phyloP scores from a whole-genome alignment of 164 flowering plant species.

The Annona squamosa region DNA sequence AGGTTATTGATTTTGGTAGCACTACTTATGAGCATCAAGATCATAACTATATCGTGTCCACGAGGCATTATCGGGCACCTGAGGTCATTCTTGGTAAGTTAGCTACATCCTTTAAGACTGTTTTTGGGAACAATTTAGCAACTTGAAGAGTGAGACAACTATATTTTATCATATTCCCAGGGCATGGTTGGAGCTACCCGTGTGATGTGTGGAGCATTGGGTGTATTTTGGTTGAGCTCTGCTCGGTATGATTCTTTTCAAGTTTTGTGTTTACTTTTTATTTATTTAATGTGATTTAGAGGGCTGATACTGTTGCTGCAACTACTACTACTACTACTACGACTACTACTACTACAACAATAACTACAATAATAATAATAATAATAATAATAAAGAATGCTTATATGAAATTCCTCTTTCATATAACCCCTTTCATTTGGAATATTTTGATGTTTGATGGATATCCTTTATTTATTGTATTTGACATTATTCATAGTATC shows the following conservation, averaged over 20 bases:
- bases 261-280: not conserved
- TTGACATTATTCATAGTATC: no score
- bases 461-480: no score
- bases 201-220: slow-evolving; percentile 89
- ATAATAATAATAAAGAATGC: no score
- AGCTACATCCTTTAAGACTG: not conserved
- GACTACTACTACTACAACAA: no score
- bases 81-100: slow-evolving; percentile 75
- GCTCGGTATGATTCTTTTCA: slow-evolving; percentile 42
- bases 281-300: not conserved
- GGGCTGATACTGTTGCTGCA: not conserved
- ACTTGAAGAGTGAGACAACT: not conserved
- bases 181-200: slow-evolving; percentile 76
- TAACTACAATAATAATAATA: no score
- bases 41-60: slow-evolving; percentile 69
- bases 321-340: no score
- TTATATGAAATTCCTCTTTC: no score
- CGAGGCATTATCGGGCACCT: slow-evolving; percentile 83
- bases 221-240: slow-evolving; percentile 71
- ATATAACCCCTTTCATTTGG: no score
- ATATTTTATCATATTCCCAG: slow-evolving; percentile 17
- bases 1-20: slow-evolving; percentile 90
- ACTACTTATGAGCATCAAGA: slow-evolving; percentile 65
- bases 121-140: not conserved
- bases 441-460: no score